phyloP scores from a whole-genome alignment of 345 rosid species.

The Salix udensis region DNA sequence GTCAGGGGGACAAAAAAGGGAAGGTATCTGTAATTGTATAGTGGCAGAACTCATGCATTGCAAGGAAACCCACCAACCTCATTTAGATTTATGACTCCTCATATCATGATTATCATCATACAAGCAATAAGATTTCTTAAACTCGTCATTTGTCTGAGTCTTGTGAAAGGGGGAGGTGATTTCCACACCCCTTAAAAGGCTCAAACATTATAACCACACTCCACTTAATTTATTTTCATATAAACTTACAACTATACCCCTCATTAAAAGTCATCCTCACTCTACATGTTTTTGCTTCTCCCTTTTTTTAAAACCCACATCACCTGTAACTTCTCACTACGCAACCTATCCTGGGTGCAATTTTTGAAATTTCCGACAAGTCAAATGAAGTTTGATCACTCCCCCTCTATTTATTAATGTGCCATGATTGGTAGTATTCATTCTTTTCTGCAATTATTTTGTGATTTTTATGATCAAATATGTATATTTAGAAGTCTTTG shows the following conservation, averaged over 20 bases:
- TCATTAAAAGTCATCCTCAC: background rate
- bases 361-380: too few species aligned
- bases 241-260: background rate
- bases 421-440: too few species aligned
- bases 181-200: too few species aligned
- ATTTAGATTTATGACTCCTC: background rate
- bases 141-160: background rate
- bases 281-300: too few species aligned
- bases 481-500: too few species aligned
- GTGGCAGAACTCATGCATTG: background rate
- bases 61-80: conserved; percentile 1
- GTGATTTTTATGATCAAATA: too few species aligned
- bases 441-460: too few species aligned
- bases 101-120: background rate
- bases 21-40: background rate
- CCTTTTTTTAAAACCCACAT: too few species aligned
- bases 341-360: too few species aligned
- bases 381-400: too few species aligned
- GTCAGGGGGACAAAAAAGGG: background rate
- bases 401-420: too few species aligned
- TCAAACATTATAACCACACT: background rate
- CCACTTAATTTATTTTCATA: background rate
- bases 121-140: conserved; percentile 1
- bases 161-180: background rate
- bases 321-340: too few species aligned